Evolutionary conservation across 2,329 filamentous ascomycete genomes (phyloP).

Genomic region (Aureobasidium uvarum): DNA sequence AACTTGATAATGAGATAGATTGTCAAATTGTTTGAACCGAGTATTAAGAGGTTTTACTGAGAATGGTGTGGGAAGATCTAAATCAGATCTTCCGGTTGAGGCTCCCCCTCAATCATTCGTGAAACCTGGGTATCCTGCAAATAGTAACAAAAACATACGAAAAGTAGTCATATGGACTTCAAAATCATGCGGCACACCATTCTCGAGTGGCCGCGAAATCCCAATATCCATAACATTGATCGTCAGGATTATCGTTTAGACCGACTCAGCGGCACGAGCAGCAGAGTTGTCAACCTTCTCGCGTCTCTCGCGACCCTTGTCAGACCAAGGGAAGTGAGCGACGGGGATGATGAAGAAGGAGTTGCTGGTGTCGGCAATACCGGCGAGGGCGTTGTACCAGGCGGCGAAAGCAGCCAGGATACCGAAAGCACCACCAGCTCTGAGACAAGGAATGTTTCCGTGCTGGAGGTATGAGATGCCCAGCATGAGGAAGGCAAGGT

Average conservation of each 20-base stretch:
- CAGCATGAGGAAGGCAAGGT: constrained; percentile 59
- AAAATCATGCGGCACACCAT: not conserved
- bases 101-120: constrained; percentile 18
- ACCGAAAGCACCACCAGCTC: constrained; percentile 54
- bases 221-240: not conserved
- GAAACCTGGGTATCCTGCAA: constrained; percentile 27
- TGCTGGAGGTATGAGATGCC: constrained; percentile 53
- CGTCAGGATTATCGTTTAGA: constrained; percentile 26
- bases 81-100: not conserved
- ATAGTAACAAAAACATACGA: constrained; percentile 24
- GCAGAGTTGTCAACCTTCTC: constrained; percentile 46
- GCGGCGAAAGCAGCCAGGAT: constrained; percentile 54
- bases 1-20: not conserved
- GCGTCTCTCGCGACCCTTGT: constrained; percentile 64
- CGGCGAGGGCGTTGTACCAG: constrained; percentile 56
- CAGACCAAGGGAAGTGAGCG: constrained; percentile 92
- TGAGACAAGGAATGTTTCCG: constrained; percentile 46
- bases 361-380: constrained; percentile 56
- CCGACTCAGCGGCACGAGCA: constrained; percentile 36
- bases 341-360: constrained; percentile 92
- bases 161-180: constrained; percentile 7
- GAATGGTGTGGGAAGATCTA: not conserved
- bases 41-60: constrained; percentile 12
- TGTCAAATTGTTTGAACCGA: not conserved
- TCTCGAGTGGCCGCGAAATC: not conserved